Evolutionary conservation across 2,329 filamentous ascomycete genomes (phyloP).

Genomic region (Aspergillus novofumigatus): DNA sequence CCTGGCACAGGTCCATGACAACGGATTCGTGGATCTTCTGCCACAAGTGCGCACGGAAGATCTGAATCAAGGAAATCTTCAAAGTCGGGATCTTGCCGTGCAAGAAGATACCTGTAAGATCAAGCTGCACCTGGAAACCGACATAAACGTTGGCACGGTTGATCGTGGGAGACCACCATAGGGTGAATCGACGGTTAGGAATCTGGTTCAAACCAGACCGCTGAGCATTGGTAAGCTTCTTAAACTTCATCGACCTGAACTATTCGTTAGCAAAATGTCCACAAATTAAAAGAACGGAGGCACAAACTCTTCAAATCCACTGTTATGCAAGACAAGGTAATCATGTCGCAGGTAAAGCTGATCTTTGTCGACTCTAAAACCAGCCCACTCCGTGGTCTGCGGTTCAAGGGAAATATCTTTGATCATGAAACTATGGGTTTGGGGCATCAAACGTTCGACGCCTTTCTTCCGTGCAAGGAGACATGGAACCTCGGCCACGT

Average conservation of each 20-base stretch:
- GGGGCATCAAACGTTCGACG: no score
- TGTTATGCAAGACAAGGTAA: constrained; percentile 46
- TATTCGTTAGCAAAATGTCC: no score
- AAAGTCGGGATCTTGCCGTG: constrained; percentile 98
- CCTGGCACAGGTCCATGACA: constrained; percentile 97
- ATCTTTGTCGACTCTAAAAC: constrained; percentile 50
- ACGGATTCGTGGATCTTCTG: constrained; percentile 99
- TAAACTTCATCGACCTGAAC: constrained; percentile 77
- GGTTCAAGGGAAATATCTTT: constrained; percentile 43
- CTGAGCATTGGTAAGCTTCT: constrained; percentile 97
- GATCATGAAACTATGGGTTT: constrained; percentile 35
- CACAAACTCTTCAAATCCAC: constrained; percentile 46
- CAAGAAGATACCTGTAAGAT: constrained; percentile 96
- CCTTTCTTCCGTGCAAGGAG: no score
- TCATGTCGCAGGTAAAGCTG: constrained; percentile 50
- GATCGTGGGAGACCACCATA: constrained; percentile 96
- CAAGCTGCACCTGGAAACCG: constrained; percentile 97
- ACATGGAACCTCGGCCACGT: no score
- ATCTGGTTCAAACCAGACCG: constrained; percentile 97
- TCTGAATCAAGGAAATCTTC: constrained; percentile 97
- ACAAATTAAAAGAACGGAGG: no score
- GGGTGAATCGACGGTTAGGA: constrained; percentile 93
- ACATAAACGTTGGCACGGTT: constrained; percentile 97
- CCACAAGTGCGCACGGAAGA: constrained; percentile 99
- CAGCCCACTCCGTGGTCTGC: constrained; percentile 46